These are phyloP conservation scores for Blastomyces gilchristii DNA, from an alignment of 2,329 filamentous ascomycete species.

Conservation along the genomic window DNA sequence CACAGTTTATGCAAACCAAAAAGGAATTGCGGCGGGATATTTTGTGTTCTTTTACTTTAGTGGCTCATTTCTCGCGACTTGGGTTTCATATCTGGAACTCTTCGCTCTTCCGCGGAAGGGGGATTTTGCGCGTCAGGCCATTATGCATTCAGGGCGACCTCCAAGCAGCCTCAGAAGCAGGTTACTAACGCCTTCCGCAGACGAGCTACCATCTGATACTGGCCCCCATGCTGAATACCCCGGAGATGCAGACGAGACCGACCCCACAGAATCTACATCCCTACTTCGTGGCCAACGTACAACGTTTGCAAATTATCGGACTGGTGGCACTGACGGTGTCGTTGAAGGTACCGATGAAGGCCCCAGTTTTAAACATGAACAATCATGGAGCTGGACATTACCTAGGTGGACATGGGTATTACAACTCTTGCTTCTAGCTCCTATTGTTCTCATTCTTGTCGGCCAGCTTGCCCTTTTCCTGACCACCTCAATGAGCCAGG, in stretches of 20 bases:
- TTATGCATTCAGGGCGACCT: conserved; percentile 25
- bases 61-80: conserved; percentile 60
- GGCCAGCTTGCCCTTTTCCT: conserved; percentile 66
- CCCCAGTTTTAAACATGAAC: conserved; percentile 58
- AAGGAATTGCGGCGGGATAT: conserved; percentile 66
- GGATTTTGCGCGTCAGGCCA: conserved; percentile 53
- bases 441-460: conserved; percentile 64
- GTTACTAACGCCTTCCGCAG: conserved; percentile 35
- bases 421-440: conserved; percentile 71
- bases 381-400: conserved; percentile 70
- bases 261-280: conserved; percentile 46
- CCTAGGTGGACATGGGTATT: conserved; percentile 80
- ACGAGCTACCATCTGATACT: conserved; percentile 25
- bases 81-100: conserved; percentile 69
- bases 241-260: conserved; percentile 29
- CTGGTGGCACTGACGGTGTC: conserved; percentile 24
- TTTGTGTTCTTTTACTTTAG: conserved; percentile 71
- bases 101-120: conserved; percentile 64
- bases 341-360: conserved; percentile 22
- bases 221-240: conserved; percentile 14
- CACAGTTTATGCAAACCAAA: conserved; percentile 66
- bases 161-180: conserved; percentile 29
- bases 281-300: conserved; percentile 43
- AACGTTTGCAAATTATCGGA: conserved; percentile 48
- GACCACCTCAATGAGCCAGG: conserved; percentile 65